Evolutionary conservation across 163 green algal genomes (phyloP).

Genomic region (Scenedesmus sp.): DNA sequence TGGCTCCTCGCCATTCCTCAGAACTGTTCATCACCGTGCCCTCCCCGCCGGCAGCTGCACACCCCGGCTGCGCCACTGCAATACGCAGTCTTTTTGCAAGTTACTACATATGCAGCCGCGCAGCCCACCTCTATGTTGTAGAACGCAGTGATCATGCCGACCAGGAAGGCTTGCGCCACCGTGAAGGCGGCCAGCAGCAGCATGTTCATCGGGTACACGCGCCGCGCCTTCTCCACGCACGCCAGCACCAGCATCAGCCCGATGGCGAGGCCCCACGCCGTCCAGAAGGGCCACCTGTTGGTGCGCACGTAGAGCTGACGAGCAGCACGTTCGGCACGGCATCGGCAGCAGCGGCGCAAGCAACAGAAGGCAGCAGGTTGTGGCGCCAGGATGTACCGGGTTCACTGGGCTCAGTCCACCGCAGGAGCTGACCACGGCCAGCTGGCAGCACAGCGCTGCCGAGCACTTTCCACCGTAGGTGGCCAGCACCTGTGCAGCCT

Average conservation of each 20-base stretch:
- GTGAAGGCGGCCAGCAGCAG: slow-evolving; percentile 61
- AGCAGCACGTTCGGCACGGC: not conserved
- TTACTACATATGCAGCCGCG: not conserved
- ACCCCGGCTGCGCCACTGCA: not conserved
- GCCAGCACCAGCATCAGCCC: slow-evolving; percentile 51
- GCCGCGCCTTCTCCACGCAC: slow-evolving; percentile 52
- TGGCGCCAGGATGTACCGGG: not conserved
- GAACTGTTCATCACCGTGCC: no score
- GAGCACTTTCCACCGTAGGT: no score
- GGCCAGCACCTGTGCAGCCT: no score
- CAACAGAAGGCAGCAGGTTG: not conserved
- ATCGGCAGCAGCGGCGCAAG: not conserved
- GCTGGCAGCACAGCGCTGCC: no score
- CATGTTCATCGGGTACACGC: slow-evolving; percentile 60
- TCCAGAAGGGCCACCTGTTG: slow-evolving; percentile 51
- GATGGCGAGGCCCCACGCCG: slow-evolving; percentile 48
- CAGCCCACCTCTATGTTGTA: slow-evolving; percentile 56
- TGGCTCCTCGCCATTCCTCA: no score
- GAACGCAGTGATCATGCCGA: slow-evolving; percentile 59
- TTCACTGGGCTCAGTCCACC: no score
- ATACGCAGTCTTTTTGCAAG: not conserved
- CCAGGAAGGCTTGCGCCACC: slow-evolving; percentile 54
- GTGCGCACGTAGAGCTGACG: slow-evolving; percentile 53
- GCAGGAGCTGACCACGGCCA: no score
- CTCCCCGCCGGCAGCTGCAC: no score